Evolutionary conservation across 495 filamentous ascomycete species (phyloP), one percentile per base, ranked within the genome.

Genomic region (Penicillium bialowiezense): DNA sequence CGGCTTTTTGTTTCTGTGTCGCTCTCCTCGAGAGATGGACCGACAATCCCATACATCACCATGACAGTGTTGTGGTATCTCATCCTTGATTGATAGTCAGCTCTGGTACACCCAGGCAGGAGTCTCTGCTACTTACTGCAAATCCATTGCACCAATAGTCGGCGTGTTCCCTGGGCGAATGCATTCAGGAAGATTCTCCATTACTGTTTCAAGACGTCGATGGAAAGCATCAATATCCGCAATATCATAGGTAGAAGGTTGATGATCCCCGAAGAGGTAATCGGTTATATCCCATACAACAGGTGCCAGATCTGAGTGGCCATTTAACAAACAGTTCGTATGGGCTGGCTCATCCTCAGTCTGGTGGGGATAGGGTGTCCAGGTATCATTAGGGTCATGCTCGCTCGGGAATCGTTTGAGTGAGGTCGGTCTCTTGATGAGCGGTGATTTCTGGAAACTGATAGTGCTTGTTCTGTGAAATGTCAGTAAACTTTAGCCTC

Each of bases 351-450:
- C 14, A 10, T 26, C 17, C 7, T 41, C 50, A 13, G 19, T 36
- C 19, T 40, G 52, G 19, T 24, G 42, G 13, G 55, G 55, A 35
- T 62, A 62, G 1, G 59, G 44, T 3, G 15, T 34, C 59, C 59
- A 62, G 31, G 24, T 39, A 38, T 62, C 58, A 7, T 35, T 37
- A 1, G 28, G 20, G 15, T 52, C 47, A 42, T 61, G 50, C 14
- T 17, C 14, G 18, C 50, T 29, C n/a, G 49, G 57, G 15, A 54
- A 28, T 2, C 35, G 33, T 33, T 33, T 13, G 10, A 44, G 35
- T 1, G 31, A 10, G 1, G 12, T 12, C 1, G 56, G 56, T 26
- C 32, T 48, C 14, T 44, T 46, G 35, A 54, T 50, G 17, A 37
- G 15, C 6, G 50, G 7, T 7, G 34, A 39, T 10, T 43, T 52